Base-by-base conservation (phyloP, 2,329 filamentous ascomycete species). In the Alternaria sp. region DNA sequence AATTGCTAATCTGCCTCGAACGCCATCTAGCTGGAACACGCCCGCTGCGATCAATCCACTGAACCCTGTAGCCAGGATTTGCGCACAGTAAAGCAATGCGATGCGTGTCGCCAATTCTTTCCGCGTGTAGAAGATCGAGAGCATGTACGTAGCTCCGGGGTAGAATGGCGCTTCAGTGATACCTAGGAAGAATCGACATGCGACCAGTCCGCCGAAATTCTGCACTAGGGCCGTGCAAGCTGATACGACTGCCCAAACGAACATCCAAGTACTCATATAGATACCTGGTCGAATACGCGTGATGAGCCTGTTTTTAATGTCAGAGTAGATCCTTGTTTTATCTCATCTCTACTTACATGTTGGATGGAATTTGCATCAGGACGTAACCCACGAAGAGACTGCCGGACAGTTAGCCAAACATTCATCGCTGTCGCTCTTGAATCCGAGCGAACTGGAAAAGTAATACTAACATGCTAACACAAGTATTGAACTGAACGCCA, bases 81-180 rank as follows among this genome's bases (percentile, higher is more conserved):
- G 77, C 7, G 77, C 79, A 23, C 72, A 77, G 62, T 80, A 77
- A 10, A 80, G 63, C 21, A 77, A 51, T 0, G 77, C 71, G 41
- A 77, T 76, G 8, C 77, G 70, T 3, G 72, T 71, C 2, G 76
- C 75, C 34, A 79, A 65, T 62, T 79, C 77, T 51, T 83, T 82
- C 39, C 86, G 81, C 2, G 86, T 89, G 71, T 90, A 90, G 81
- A 86, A 90, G 58, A 88, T 86, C 0, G 84, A 86, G 33, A 89
- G 79, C 56, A 88, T 85, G 42, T 88, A 81, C 4, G 88, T 80
- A 0, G 85, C 85, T 34, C 87, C 87, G 0, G 87, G 86, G 40
- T 88, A 80, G 68, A 88, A 88, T 2, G 56, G 56, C 3, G 56
- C 56, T 29, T 74, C 74, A 1, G 67, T 70, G 11, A 76, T 67